Percentiles rank a stretch among this genome's conserved stretches.
Conservation (phyloP, 1,284 basidiomycete genomes). For the Cryptococcus sp. region DNA sequence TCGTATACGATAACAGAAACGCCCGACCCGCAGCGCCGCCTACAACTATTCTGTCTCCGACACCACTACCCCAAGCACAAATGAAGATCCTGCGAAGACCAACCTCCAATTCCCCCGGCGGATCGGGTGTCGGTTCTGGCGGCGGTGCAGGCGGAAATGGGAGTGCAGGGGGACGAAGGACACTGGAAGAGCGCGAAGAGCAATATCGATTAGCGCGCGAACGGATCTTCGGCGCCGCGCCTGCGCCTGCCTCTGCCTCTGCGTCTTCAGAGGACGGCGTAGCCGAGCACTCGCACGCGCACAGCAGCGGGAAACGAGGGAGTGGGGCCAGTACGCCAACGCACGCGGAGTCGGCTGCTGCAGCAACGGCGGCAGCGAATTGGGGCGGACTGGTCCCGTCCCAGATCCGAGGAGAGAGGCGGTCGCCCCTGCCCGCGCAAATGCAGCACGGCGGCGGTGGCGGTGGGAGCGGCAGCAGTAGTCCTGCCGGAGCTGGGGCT, state of each 20-base stretch:
- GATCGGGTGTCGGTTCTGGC: not conserved
- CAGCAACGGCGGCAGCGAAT: not conserved
- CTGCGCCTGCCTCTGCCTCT: not conserved
- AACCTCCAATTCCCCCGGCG: not conserved
- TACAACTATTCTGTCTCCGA: not conserved
- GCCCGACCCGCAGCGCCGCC: slow-evolving; percentile 4
- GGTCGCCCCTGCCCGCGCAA: not conserved
- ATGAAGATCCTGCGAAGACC: slow-evolving; percentile 19
- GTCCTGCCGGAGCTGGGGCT: slow-evolving; percentile 2
- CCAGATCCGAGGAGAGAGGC: slow-evolving; percentile 2
- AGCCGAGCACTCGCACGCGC: not conserved
- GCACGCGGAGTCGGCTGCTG: not conserved
- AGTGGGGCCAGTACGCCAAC: not conserved
- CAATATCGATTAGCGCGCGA: slow-evolving; percentile 37
- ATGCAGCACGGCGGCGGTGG: not conserved
- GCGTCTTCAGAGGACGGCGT: not conserved
- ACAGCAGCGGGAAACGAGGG: not conserved
- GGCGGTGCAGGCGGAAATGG: slow-evolving; percentile 2
- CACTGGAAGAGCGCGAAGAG: slow-evolving; percentile 32
- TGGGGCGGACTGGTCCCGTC: slow-evolving; percentile 8
- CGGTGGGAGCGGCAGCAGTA: not conserved
- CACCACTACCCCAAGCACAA: slow-evolving; percentile 14
- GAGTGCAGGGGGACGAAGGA: slow-evolving; percentile 18
- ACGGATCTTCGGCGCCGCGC: slow-evolving; percentile 35
- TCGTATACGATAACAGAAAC: no score